A percentile compares a stretch with the other conserved stretches of the same genome.
Conservation (phyloP, 371 early-diverging fungal genomes). For the Smittium culicis region DNA sequence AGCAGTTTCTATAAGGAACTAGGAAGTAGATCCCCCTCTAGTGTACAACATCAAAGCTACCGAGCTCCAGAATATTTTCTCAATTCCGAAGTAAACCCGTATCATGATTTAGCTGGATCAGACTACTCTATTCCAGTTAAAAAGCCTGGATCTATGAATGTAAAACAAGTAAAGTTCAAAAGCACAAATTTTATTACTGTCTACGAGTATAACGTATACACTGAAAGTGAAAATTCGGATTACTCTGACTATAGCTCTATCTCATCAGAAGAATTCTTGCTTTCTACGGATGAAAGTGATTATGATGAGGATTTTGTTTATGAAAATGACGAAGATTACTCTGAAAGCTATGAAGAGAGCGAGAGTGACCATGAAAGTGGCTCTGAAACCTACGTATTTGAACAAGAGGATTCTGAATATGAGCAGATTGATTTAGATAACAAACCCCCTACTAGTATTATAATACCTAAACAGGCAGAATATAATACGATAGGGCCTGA, state of each 20-base stretch:
- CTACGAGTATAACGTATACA: not conserved
- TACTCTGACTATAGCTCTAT: not conserved
- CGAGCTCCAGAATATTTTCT: no score
- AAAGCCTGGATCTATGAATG: not conserved
- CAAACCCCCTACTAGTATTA: no score
- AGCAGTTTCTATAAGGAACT: not conserved
- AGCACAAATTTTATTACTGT: not conserved
- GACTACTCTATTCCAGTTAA: not conserved
- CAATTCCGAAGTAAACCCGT: not conserved
- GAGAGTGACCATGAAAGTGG: no score
- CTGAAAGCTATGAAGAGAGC: no score
- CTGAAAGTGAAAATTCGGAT: not conserved
- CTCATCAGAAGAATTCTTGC: not conserved
- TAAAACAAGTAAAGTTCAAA: not conserved
- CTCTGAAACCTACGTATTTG: no score
- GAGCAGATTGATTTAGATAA: no score
- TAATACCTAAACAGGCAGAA: no score
- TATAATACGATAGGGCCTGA: no score
- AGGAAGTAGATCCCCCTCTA: not conserved
- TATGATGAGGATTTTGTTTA: no score
- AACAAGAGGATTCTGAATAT: no score
- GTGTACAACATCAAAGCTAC: not conserved
- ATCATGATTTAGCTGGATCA: not conserved
- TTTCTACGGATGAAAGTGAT: not conserved
- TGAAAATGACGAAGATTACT: no score